phyloP scores from a whole-genome alignment of 2,329 filamentous ascomycete genomes.

The Ceratocystis albifundus region DNA sequence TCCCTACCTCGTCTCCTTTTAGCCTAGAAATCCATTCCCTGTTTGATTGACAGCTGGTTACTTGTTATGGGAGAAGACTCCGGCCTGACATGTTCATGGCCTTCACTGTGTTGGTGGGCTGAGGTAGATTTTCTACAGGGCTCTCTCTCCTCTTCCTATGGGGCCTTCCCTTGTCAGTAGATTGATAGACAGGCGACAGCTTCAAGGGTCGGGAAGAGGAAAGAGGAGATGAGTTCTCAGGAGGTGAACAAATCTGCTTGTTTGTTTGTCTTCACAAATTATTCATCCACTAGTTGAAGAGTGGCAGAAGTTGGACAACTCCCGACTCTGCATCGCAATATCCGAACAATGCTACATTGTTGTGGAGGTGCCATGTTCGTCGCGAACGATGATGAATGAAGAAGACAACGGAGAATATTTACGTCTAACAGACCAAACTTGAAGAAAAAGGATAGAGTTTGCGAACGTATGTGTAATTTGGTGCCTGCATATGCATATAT shows the following conservation, averaged over 20 bases:
- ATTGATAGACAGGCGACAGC: slow-evolving; percentile 8
- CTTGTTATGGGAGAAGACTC: neutral
- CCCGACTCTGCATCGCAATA: neutral
- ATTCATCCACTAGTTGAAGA: neutral
- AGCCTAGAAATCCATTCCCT: neutral
- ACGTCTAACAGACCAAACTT: neutral
- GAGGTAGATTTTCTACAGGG: neutral
- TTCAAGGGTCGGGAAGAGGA: neutral
- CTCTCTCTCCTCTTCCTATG: neutral
- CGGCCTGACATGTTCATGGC: neutral
- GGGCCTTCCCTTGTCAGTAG: slow-evolving; percentile 1
- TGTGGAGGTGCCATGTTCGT: neutral
- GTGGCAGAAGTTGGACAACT: neutral
- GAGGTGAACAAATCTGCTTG: neutral
- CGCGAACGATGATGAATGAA: neutral
- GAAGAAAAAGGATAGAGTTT: neutral
- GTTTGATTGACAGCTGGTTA: neutral
- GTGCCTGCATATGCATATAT: neutral
- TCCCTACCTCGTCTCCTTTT: neutral
- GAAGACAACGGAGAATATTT: neutral
- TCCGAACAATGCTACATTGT: neutral
- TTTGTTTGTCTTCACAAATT: neutral
- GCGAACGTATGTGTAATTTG: neutral
- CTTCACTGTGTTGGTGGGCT: neutral
- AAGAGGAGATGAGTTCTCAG: neutral